A percentile compares a stretch with the other conserved stretches of the same genome.
Evolutionary conservation across 495 filamentous ascomycete species (phyloP).

Genomic region (Tuber brumale): DNA sequence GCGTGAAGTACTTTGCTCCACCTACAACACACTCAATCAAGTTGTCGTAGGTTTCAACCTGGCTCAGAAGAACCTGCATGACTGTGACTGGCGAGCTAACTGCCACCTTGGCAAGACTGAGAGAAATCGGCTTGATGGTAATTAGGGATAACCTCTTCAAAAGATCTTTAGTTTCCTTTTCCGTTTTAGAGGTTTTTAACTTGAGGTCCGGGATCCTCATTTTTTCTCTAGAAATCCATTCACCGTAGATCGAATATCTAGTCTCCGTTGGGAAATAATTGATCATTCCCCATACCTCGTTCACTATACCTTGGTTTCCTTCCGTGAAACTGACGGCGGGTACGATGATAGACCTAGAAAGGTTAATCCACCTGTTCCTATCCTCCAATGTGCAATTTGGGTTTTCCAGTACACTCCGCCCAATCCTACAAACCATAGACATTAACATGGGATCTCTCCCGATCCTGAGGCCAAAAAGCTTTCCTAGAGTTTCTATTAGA

Average conservation of each 20-base stretch:
- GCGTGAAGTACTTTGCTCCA: conserved; percentile 86
- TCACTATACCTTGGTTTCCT: conserved; percentile 71
- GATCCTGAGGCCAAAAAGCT: conserved; percentile 76
- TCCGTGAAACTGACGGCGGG: conserved; percentile 78
- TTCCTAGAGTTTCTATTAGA: conserved; percentile 76
- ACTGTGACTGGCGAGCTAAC: conserved; percentile 84
- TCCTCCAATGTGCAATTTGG: conserved; percentile 53
- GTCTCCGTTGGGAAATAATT: conserved; percentile 66
- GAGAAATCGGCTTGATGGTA: conserved; percentile 77
- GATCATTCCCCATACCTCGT: conserved; percentile 76
- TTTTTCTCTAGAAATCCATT: conserved; percentile 70
- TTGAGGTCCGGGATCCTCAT: conserved; percentile 59
- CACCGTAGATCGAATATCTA: conserved; percentile 84
- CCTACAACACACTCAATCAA: conserved; percentile 88
- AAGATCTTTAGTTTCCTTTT: conserved; percentile 67
- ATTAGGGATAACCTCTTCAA: conserved; percentile 79
- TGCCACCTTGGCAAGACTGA: conserved; percentile 77
- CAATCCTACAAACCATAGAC: conserved; percentile 73
- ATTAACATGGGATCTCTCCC: conserved; percentile 75
- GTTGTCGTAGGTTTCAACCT: conserved; percentile 88
- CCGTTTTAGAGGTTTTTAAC: conserved; percentile 66
- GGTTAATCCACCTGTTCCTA: conserved; percentile 35
- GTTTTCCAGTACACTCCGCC: conserved; percentile 60
- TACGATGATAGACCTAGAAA: conserved; percentile 73
- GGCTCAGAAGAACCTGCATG: conserved; percentile 73